A percentile compares a stretch with the other conserved stretches of the same genome.
Conservation (phyloP, 2,329 filamentous ascomycete species). For the Tolypocladium guangdongense region DNA sequence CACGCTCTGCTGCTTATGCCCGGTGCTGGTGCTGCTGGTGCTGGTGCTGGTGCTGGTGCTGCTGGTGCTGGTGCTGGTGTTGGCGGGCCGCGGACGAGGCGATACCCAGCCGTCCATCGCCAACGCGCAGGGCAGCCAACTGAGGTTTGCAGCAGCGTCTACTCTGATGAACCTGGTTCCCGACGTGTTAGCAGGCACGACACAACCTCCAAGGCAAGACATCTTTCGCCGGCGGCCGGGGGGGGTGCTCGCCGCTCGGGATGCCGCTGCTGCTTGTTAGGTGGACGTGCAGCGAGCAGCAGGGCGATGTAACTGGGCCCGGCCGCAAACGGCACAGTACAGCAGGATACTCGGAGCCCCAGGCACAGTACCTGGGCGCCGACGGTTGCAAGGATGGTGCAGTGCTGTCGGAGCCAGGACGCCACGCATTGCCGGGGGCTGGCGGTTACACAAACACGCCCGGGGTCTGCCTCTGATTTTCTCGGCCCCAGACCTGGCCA, state of each 20-base stretch:
- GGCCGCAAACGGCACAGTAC: conserved; percentile 11
- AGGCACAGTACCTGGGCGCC: conserved; percentile 9
- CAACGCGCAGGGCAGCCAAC: background rate
- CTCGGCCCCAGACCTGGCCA: conserved; percentile 3
- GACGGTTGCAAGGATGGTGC: conserved; percentile 8
- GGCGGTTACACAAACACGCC: conserved; percentile 9
- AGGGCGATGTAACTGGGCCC: conserved; percentile 6
- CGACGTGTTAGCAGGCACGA: conserved; percentile 2
- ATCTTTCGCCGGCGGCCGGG: conserved; percentile 6
- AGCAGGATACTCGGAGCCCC: conserved; percentile 9
- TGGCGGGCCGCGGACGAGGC: background rate
- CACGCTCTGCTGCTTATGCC: conserved; percentile 3
- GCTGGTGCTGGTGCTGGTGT: background rate
- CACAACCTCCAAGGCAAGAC: conserved; percentile 6
- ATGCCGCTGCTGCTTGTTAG: conserved; percentile 8
- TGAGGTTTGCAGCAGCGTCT: background rate
- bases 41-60: background rate
- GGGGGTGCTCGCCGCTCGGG: conserved; percentile 5
- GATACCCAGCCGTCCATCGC: background rate
- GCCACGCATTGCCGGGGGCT: conserved; percentile 12
- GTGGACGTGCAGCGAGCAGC: conserved; percentile 8
- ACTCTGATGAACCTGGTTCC: conserved; percentile 2
- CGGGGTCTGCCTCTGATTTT: conserved; percentile 6
- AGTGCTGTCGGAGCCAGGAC: conserved; percentile 12
- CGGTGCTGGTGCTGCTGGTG: too few species aligned